Base-by-base conservation (phyloP, 108 stramenopile genomes). In the Aurantiochytrium sp. region DNA sequence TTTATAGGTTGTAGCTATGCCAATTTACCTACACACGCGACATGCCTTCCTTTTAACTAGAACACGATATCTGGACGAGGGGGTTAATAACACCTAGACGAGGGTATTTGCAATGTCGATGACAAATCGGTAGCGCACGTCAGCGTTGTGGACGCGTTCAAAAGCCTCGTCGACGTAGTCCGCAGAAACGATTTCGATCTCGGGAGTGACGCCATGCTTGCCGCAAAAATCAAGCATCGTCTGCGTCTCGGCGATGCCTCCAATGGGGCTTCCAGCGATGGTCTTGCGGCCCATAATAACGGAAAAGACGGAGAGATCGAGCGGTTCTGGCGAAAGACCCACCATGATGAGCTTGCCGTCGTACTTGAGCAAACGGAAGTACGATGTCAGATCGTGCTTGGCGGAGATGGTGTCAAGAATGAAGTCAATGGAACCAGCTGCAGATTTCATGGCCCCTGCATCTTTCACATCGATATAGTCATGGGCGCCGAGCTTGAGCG, bases 171-270 rank as follows among this genome's bases (percentile, higher is more conserved):
- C 29, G 51, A 73, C 8, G 45, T 89, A 45, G 51, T 5, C 43
- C n/a, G 88, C 91, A 18, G 25, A 18, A 44, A 91, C 58, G 23
- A 94, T 59, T 25, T 93, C 90, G 35, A 91, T 72, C 21, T 94
- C 91, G 18, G 90, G 89, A 69, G 76, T 76, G 59, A 95, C 91
- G 19, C 91, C 87, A 43, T 95, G 89, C 28, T 60, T 5, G 16
- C 90, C 93, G 76, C 93, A 95, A 5, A 95, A 92, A 12, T 93
- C 93, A 5, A 95, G 44, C 92, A 95, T 91, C 76, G 92, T 76
- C 87, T 94, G 93, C n/a, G 92, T 93, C 72, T 92, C 93, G 5
- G 49, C 72, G 18, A 93, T 87, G 88, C 95, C 95, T 58, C 95
- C 94, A 87, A 94, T 88, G 44, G 90, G 64, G 59, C 88, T 89